These are phyloP conservation scores for Corymbia maculata DNA, from an alignment of 345 rosid species.

Conservation along the genomic window DNA sequence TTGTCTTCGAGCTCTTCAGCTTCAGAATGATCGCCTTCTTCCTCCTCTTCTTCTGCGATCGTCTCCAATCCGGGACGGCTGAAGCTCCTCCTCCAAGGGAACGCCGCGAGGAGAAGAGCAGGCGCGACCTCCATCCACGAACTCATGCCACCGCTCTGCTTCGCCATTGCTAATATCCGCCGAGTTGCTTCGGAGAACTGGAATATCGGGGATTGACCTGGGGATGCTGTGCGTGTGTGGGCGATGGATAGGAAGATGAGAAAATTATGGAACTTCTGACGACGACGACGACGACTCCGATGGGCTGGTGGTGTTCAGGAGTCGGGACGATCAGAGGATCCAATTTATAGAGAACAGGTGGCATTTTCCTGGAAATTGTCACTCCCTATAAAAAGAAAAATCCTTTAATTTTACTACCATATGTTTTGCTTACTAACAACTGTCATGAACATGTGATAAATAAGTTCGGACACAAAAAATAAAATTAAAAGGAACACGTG, in stretches of 20 bases:
- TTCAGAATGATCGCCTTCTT: background rate
- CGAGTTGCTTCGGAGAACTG: background rate
- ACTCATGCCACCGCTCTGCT: background rate
- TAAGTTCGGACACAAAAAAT: background rate
- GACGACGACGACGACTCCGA: background rate
- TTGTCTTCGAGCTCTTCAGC: background rate
- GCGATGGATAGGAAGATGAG: background rate
- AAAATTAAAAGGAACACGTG: background rate
- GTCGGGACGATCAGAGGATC: background rate
- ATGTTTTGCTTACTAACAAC: background rate
- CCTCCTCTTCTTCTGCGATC: background rate
- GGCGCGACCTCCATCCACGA: background rate
- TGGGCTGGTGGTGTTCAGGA: background rate
- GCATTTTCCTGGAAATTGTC: background rate
- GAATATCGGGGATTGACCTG: background rate
- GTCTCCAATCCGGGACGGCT: background rate
- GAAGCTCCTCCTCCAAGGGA: background rate
- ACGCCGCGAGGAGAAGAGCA: background rate
- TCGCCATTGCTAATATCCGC: background rate
- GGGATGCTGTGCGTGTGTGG: background rate
- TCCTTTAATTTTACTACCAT: background rate
- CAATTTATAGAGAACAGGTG: background rate
- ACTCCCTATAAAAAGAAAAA: background rate
- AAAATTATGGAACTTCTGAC: background rate
- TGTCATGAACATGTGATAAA: background rate